Conservation (phyloP, 768 basidiomycete species). For the Rhodotorula graminis region DNA sequence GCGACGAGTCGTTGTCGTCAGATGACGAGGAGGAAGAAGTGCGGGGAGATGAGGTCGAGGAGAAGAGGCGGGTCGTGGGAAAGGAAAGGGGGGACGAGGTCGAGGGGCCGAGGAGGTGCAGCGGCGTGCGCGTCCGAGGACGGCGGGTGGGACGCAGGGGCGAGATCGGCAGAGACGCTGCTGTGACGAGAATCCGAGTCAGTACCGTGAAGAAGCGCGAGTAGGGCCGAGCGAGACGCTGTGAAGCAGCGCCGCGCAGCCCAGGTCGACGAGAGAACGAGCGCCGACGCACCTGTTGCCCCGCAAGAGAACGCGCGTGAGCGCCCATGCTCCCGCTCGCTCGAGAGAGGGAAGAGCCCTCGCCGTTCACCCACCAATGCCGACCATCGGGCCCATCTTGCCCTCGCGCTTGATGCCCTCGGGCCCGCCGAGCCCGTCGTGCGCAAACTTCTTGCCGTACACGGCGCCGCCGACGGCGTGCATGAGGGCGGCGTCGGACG, state of each 20-base stretch:
- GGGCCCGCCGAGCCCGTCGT: slow-evolving; percentile 42
- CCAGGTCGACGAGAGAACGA: neutral
- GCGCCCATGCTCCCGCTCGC: neutral
- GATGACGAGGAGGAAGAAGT: neutral
- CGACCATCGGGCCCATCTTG: slow-evolving; percentile 80
- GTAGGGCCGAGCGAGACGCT: too few species aligned
- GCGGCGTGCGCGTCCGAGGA: neutral
- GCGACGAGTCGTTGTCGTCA: neutral
- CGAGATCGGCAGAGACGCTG: too few species aligned
- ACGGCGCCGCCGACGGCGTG: slow-evolving; percentile 15
- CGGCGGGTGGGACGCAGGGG: neutral
- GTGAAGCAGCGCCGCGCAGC: neutral
- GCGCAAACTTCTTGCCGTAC: slow-evolving; percentile 40
- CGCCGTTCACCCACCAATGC: slow-evolving; percentile 76
- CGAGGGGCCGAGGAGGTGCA: neutral
- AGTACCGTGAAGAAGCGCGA: too few species aligned
- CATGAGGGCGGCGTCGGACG: slow-evolving; percentile 60
- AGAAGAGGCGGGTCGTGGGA: neutral
- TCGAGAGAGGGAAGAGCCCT: neutral
- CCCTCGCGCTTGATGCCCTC: slow-evolving; percentile 30
- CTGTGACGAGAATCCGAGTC: too few species aligned
- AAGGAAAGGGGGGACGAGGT: neutral
- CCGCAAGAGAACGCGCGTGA: neutral
- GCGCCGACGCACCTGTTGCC: neutral
- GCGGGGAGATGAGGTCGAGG: neutral